phyloP scores from a whole-genome alignment of 1,284 basidiomycete genomes.

The Puccinia hordei region DNA sequence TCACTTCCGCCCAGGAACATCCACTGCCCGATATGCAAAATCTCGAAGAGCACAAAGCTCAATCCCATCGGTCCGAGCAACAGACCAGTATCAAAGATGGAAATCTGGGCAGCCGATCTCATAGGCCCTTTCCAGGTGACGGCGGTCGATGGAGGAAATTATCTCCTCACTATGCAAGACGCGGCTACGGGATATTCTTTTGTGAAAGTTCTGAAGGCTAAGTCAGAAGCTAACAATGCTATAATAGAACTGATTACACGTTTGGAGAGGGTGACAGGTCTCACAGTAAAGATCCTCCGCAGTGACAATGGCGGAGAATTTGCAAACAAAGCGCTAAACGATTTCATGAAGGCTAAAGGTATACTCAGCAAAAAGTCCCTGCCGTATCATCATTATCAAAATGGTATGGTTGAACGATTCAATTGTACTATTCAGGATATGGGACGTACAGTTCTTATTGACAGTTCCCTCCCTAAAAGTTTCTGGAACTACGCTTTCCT shows the following conservation, averaged over 20 bases:
- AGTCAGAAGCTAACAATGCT: background rate
- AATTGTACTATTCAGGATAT: background rate
- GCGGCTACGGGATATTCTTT: background rate
- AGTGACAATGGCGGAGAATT: conserved; percentile 32
- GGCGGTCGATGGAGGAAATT: background rate
- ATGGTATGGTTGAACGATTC: conserved; percentile 5
- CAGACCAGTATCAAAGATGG: background rate
- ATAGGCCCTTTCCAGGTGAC: conserved; percentile 16
- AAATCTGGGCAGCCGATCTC: conserved; percentile 8
- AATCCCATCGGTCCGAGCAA: background rate
- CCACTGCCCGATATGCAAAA: background rate
- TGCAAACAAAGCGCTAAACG: background rate
- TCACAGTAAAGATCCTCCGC: background rate
- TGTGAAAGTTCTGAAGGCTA: background rate
- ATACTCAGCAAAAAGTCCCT: background rate
- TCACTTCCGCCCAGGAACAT: background rate
- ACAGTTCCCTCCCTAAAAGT: background rate
- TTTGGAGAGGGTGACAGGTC: background rate
- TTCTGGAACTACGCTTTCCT: conserved; percentile 24
- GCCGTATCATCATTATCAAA: conserved; percentile 36
- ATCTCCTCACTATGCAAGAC: background rate
- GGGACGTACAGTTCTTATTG: background rate
- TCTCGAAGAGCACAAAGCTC: background rate
- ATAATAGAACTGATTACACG: background rate
- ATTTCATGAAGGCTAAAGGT: background rate